Evolutionary conservation across 345 rosid species (phyloP), one percentile per base, ranked within the genome.

Genomic region (Rhizophora mangle): DNA sequence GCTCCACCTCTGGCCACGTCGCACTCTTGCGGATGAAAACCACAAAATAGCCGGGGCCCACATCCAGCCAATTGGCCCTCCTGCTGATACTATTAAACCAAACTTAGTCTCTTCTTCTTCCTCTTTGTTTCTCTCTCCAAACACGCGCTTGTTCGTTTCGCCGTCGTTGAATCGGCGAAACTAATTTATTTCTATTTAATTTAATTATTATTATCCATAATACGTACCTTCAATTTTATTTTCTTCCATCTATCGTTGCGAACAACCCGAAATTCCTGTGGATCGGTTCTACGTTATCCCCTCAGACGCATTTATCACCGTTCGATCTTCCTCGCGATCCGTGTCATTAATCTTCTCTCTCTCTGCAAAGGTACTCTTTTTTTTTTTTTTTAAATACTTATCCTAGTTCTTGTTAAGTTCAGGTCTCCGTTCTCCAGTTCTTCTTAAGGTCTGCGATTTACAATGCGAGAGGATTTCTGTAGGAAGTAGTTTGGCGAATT

Each of bases 241-340:
- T 3, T 3, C 18, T 13, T 13, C 16, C 49, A 13, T 43, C 15
- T 43, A 43, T 43, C 49, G 49, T 43, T 43, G 49, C 18, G 5
- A 43, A 43, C 49, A 43, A 13, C 16, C 49, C 49, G 18, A 13
- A 18, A 43, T 15, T 43, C 16, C 18, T 43, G 5, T 13, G 16
- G 59, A 55, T 55, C 29, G 16, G 59, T 71, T 60, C 79, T 72
- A 60, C 54, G 16, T 78, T 37, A 56, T 65, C 52, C 63, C 22
- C 26, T 65, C 70, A 22, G 22, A 16, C 27, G 71, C 82, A 71
- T 82, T 86, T 69, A 58, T 47, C 76, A 74, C 88, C 88, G 77
- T 75, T 60, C n/a, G 87, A 85, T 86, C 87, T 52, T 55, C 78
- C 74, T 79, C 71, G 80, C 63, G 83, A 85, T 74, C 68, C 68